These are phyloP conservation scores for Neurospora terricola DNA, from an alignment of 495 filamentous ascomycete species.

Conservation along the genomic window DNA sequence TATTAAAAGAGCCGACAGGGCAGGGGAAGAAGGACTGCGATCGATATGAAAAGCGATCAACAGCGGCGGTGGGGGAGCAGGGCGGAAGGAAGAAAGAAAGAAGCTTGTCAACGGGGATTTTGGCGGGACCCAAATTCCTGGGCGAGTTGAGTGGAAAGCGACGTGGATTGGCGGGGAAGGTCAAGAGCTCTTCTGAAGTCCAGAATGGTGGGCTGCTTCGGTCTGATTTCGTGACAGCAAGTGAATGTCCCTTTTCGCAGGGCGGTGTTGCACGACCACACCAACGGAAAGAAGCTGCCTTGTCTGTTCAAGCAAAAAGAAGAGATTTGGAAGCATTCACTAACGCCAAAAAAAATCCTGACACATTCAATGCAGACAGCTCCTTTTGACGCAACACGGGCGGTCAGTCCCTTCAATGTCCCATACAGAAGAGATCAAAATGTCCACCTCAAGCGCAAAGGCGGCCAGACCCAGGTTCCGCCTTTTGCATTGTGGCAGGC, in stretches of 20 bases:
- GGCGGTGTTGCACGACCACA: not conserved
- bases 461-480: not conserved
- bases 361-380: not conserved
- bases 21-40: not conserved
- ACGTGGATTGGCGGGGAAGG: not conserved
- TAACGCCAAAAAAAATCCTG: not conserved
- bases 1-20: not conserved
- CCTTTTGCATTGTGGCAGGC: not conserved
- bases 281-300: not conserved
- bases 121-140: not conserved
- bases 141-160: not conserved
- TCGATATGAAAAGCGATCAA: not conserved
- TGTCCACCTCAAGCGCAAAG: not conserved
- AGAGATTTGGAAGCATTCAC: not conserved
- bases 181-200: not conserved
- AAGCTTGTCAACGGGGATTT: not conserved
- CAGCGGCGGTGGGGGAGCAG: not conserved
- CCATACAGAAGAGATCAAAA: not conserved
- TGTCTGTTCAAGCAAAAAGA: not conserved
- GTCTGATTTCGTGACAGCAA: not conserved
- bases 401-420: not conserved
- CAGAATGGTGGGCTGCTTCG: not conserved
- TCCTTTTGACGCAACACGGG: not conserved
- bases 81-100: not conserved
- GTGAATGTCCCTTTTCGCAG: not conserved